Evolutionary conservation across 306 rosid genomes (phyloP), one percentile per base, ranked within the genome.

Genomic region (Begonia masoniana): DNA sequence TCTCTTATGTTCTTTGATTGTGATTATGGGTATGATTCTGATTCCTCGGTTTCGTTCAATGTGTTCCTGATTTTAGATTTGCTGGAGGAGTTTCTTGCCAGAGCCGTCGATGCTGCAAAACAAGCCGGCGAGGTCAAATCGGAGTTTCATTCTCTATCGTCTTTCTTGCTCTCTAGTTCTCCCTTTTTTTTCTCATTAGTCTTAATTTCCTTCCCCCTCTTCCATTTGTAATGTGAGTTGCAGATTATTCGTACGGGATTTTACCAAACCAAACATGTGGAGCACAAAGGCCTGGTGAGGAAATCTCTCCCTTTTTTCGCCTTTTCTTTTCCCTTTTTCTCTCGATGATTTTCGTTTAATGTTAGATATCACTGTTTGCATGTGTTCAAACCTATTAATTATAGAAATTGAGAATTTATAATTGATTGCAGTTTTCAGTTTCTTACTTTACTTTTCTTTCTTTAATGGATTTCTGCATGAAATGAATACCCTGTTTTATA

Each of bases 261-360:
- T 85, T 81, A 79, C 64, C 69, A 69, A 57, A 78, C 71, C 65
- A 91, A 91, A 65, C 70, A 77, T 56, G 78, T 91, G 7, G 93
- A 86, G 74, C 86, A 86, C 62, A 91, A 91, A 71, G 94, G 99
- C 74, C 70, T 57, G 84, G 99, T 85, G 48, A 63, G 55, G 13
- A 47, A 13, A 17, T 41, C 54, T 10, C 0, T 59, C 45, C 11
- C 31, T 13, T 10, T 23, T 54, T 53, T 17, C 43, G 12, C 39
- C 3, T 24, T 12, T 12, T 31, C 6, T 48, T 59, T 19, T 46
- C 56, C 21, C 14, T 54, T 45, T n/a, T 45, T 51, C 10, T 7
- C 15, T 21, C 54, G 42, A 21, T 41, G 7, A 5, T 31, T 31
- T 31, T 31, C 39, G 9, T 5, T 31, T 3, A 31, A 1, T 7